Conservation (phyloP, 176 grass and related monocot species). For the Rhynchospora pubera region DNA sequence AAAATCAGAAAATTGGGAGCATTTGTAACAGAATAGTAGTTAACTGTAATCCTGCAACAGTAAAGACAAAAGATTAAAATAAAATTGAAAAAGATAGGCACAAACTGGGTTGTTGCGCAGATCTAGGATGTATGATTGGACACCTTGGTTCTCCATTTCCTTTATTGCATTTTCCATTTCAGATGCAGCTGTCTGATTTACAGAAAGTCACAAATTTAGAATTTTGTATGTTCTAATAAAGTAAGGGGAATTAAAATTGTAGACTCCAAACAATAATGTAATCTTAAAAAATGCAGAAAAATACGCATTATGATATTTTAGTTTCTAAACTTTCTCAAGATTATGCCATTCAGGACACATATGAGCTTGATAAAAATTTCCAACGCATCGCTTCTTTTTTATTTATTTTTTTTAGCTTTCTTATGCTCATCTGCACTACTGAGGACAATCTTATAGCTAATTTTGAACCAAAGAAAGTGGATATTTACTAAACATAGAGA, state of each 20-base stretch:
- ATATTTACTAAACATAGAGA: not conserved
- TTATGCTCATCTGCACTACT: not conserved
- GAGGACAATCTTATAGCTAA: not conserved
- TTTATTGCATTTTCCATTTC: conserved; percentile 85
- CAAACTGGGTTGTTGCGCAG: conserved; percentile 85
- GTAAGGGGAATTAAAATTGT: not conserved
- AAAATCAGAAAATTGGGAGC: not conserved
- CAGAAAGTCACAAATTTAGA: conserved; percentile 8
- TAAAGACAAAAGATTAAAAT: not conserved
- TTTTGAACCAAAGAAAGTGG: not conserved
- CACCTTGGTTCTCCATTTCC: conserved; percentile 72
- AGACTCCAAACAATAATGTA: not conserved
- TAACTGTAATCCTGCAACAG: not conserved
- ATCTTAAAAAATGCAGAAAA: not conserved
- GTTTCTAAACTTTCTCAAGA: not conserved
- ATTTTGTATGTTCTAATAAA: not conserved
- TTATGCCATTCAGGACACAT: not conserved
- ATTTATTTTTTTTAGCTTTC: too few species aligned
- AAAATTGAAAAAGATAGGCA: conserved; percentile 5
- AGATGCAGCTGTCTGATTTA: conserved; percentile 72
- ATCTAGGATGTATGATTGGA: conserved; percentile 92
- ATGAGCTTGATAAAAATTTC: not conserved
- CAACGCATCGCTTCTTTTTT: not conserved
- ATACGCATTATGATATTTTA: not conserved
- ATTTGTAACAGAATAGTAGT: not conserved